Conservation (phyloP, 208 protist species). For the Trypanosoma avium region DNA sequence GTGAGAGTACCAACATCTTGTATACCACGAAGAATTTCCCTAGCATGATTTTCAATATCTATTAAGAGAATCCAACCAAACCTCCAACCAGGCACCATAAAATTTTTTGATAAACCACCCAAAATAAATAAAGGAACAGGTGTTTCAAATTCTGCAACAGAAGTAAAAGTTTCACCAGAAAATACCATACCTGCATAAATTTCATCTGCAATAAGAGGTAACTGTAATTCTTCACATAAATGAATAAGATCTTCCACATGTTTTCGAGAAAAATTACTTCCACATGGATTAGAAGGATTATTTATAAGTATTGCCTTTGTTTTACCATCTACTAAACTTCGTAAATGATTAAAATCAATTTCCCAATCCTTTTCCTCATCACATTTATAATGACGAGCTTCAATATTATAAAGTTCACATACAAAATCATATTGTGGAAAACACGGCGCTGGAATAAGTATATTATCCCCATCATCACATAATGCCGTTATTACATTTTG, state of each 20-base stretch:
- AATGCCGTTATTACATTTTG: slow-evolving; percentile 79
- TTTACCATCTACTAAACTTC: slow-evolving; percentile 68
- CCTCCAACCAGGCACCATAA: slow-evolving; percentile 93
- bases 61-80: slow-evolving; percentile 88
- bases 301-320: slow-evolving; percentile 92
- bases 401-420: slow-evolving; percentile 71
- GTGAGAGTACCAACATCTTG: slow-evolving; percentile 58
- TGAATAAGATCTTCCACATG: slow-evolving; percentile 86
- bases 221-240: slow-evolving; percentile 77
- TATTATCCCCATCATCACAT: slow-evolving; percentile 84
- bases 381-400: slow-evolving; percentile 80
- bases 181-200: slow-evolving; percentile 95
- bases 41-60: slow-evolving; percentile 46
- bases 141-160: slow-evolving; percentile 80
- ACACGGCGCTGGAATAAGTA: slow-evolving; percentile 88
- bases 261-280: slow-evolving; percentile 80
- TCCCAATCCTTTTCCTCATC: slow-evolving; percentile 88
- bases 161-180: slow-evolving; percentile 61
- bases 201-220: slow-evolving; percentile 95
- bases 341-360: slow-evolving; percentile 77
- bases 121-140: slow-evolving; percentile 81
- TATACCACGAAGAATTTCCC: slow-evolving; percentile 44
- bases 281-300: slow-evolving; percentile 96
- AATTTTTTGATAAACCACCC: slow-evolving; percentile 92
- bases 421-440: slow-evolving; percentile 94